Base-by-base conservation (phyloP, 2,329 filamentous ascomycete species). In the Colletotrichum zoysiae region DNA sequence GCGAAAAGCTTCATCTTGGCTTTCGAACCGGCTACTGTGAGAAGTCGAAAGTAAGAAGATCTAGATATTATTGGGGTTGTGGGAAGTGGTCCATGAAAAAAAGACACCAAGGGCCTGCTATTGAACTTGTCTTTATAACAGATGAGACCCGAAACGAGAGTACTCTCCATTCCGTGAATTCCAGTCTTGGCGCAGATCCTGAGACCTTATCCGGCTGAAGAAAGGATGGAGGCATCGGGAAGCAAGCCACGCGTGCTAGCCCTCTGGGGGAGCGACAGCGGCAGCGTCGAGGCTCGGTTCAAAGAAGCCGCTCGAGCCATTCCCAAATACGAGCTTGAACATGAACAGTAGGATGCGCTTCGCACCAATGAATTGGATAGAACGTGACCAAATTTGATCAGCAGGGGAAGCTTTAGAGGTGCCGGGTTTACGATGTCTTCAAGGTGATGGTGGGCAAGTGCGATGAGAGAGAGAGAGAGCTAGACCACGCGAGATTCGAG, bases 1-100 rank as follows among this genome's bases (percentile, higher is more conserved):
- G 77, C 69, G 71, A 81, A 76, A 76, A 82, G 80, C 78, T 81
- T 83, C 82, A 84, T 84, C 48, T 71, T 73, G 61, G 42, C 42
- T 53, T 70, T 51, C n/a, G 40, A 50, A 23, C 30, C 55, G 23
- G 55, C 56, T 35, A 38, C 20, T 58, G 53, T 16, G 38, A 35
- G 42, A 62, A 44, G 26, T 67, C 38, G 35, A 46, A 62, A 58
- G 20, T 26, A 35, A 59, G 35, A 51, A n/a, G 58, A 46, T 40
- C 55, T 44, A 67, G 50, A n/a, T 46, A 8, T 20, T 53, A n/a
- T 50, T 56, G 58, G 20, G 48, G 30, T 46, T 67, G 57, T 26
- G 57, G 3, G 62, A 58, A 57, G 23, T 58, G 50, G 48, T 65
- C 57, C 42, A 26, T 50, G 35, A 35, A 16, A 5, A 5, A 55